A percentile compares a stretch with the other conserved stretches of the same genome.
Conservation (phyloP, 345 rosid genomes). For the Triadica sebifera region DNA sequence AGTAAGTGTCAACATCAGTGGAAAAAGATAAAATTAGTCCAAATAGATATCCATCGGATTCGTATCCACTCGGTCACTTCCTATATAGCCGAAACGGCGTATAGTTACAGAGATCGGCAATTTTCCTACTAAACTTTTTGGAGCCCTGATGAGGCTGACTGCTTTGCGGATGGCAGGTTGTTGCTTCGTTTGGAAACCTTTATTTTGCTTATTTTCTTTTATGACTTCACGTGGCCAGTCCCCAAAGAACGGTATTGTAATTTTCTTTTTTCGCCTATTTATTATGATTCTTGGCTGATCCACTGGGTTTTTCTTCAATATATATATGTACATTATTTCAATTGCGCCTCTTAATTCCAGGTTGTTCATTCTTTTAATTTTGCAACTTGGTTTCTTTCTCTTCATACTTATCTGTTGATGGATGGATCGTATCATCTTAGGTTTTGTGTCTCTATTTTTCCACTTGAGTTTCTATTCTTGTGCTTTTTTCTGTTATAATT, state of each 20-base stretch:
- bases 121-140: background rate
- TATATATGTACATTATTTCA: background rate
- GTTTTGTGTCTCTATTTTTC: background rate
- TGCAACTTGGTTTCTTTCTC: background rate
- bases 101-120: background rate
- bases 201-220: background rate
- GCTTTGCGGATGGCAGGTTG: background rate
- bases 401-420: background rate
- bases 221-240: background rate
- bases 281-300: background rate
- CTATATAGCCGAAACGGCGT: background rate
- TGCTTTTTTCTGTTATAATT: background rate
- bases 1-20: too few species aligned
- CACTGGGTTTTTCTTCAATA: background rate
- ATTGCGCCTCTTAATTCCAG: constrained; percentile 14
- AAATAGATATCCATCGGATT: too few species aligned
- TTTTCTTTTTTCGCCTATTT: background rate
- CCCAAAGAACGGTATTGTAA: background rate
- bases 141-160: background rate
- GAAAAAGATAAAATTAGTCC: too few species aligned
- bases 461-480: constrained; percentile 6
- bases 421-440: background rate
- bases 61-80: background rate
- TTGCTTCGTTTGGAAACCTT: background rate
- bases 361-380: background rate